These are phyloP conservation scores for Emergomyces pasteurianus DNA, from an alignment of 2,329 filamentous ascomycete species.

Conservation along the genomic window DNA sequence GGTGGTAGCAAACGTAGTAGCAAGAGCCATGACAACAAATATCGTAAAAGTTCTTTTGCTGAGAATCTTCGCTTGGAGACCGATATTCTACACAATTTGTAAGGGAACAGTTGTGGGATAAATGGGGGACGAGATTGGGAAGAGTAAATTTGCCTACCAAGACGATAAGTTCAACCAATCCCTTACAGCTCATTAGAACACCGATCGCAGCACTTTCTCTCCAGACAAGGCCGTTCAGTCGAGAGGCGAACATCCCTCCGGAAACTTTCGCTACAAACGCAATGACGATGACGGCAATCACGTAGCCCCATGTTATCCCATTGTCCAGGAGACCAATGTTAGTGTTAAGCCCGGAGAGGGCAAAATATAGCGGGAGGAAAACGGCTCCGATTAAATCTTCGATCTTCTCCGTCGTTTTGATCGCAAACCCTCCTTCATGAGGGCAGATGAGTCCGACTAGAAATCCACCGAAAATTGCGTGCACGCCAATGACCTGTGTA, in stretches of 20 bases:
- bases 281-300: slow-evolving; percentile 66
- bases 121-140: slow-evolving; percentile 1
- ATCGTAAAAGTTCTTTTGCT: slow-evolving; percentile 78
- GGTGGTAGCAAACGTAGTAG: slow-evolving; percentile 76
- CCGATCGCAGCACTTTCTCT: slow-evolving; percentile 82
- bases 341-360: slow-evolving; percentile 78
- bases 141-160: slow-evolving; percentile 45
- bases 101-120: not conserved
- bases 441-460: slow-evolving; percentile 76
- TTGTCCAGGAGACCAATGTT: slow-evolving; percentile 72
- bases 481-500: slow-evolving; percentile 80
- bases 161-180: slow-evolving; percentile 89
- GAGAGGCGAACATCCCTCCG: slow-evolving; percentile 69
- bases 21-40: slow-evolving; percentile 84
- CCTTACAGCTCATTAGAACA: slow-evolving; percentile 91
- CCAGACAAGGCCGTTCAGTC: slow-evolving; percentile 68
- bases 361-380: slow-evolving; percentile 86
- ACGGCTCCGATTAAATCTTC: slow-evolving; percentile 79
- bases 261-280: slow-evolving; percentile 78
- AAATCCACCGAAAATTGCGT: slow-evolving; percentile 91
- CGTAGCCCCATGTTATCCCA: slow-evolving; percentile 80
- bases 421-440: slow-evolving; percentile 51
- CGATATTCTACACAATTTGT: slow-evolving; percentile 51
- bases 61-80: slow-evolving; percentile 69
- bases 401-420: slow-evolving; percentile 83